Conservation (phyloP, 805 yeast genomes). For the Metschnikowia kofuensis region DNA sequence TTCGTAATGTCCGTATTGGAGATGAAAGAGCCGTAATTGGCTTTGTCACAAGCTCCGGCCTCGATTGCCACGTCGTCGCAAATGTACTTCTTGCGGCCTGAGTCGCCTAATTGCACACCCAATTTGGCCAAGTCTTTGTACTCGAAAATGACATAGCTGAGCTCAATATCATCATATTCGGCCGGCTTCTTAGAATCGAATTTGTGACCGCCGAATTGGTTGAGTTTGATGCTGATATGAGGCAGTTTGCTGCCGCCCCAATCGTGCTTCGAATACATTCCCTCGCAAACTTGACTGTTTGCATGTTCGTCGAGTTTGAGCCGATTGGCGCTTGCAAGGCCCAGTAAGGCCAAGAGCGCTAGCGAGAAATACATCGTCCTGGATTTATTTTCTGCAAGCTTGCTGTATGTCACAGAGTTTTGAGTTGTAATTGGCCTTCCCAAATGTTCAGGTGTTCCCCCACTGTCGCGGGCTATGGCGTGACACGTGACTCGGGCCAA, state of each 20-base stretch:
- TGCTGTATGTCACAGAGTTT: too few relatives aligned
- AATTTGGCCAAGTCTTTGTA: slow-evolving; percentile 70
- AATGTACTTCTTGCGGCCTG: slow-evolving; percentile 48
- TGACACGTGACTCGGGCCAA: neutral
- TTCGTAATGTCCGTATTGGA: slow-evolving; percentile 44
- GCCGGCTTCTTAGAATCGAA: slow-evolving; percentile 21
- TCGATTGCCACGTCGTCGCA: slow-evolving; percentile 73
- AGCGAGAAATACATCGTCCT: slow-evolving; percentile 2
- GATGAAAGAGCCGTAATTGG: slow-evolving; percentile 62
- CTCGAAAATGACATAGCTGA: slow-evolving; percentile 78
- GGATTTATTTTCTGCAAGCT: too few relatives aligned
- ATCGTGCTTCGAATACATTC: slow-evolving; percentile 82
- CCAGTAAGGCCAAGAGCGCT: slow-evolving; percentile 8
- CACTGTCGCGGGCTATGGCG: neutral
- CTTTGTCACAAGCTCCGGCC: slow-evolving; percentile 48
- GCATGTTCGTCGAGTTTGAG: slow-evolving; percentile 45
- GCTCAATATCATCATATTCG: slow-evolving; percentile 35
- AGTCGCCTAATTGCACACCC: slow-evolving; percentile 50
- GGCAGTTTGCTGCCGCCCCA: slow-evolving; percentile 83
- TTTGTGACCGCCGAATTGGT: slow-evolving; percentile 27
- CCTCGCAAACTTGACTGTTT: slow-evolving; percentile 74
- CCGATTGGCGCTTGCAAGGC: slow-evolving; percentile 34
- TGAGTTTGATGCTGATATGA: slow-evolving; percentile 31
- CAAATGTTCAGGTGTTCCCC: neutral
- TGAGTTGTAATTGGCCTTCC: too few relatives aligned